Conservation (phyloP, 306 rosid genomes). For the Notholithocarpus densiflorus region DNA sequence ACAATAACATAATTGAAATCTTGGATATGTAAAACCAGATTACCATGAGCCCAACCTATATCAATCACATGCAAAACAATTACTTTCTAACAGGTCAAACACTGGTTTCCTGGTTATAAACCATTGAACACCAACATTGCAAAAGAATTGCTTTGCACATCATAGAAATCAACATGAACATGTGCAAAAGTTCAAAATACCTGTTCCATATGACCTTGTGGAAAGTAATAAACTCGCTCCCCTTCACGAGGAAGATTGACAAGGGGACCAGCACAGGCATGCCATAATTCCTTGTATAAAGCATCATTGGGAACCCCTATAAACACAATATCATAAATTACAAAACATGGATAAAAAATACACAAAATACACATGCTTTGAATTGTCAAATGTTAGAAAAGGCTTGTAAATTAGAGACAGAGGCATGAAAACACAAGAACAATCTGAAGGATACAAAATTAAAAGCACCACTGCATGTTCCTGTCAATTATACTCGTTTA, state of each 20-base stretch:
- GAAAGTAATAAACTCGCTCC: conserved; percentile 92
- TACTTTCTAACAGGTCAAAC: too few species aligned
- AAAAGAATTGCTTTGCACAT: too few species aligned
- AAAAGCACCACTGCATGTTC: neutral
- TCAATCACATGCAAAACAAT: too few species aligned
- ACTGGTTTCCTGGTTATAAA: too few species aligned
- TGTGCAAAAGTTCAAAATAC: conserved; percentile 28
- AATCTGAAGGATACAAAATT: neutral
- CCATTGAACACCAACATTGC: too few species aligned
- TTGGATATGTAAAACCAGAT: neutral
- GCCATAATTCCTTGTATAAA: conserved; percentile 92
- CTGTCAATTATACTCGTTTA: neutral
- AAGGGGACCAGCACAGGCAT: conserved; percentile 99
- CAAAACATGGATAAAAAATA: neutral
- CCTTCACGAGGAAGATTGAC: conserved; percentile 90
- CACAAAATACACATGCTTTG: neutral
- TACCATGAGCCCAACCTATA: neutral
- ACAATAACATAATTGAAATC: neutral
- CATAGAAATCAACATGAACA: neutral
- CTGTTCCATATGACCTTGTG: conserved; percentile 99
- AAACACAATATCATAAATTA: conserved; percentile 13
- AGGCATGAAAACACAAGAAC: neutral
- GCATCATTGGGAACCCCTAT: conserved; percentile 64
- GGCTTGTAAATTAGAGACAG: neutral
- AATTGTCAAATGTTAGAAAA: neutral